Evolutionary conservation across 768 basidiomycete genomes (phyloP).

Genomic region (Pluteus cervinus): DNA sequence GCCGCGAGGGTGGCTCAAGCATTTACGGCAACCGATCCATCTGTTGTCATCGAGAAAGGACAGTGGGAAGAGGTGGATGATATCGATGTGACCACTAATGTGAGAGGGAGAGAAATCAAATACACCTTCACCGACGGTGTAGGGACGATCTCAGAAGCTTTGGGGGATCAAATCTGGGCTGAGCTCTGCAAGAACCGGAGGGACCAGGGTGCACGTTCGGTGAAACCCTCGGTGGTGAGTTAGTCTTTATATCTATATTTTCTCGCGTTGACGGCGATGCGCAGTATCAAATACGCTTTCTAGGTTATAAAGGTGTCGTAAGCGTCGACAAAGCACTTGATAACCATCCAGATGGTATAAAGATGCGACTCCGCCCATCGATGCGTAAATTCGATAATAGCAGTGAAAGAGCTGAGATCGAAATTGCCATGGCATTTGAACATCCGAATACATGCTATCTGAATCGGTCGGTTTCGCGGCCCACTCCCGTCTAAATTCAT

Average conservation of each 20-base stretch:
- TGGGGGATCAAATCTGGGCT: slow-evolving; percentile 57
- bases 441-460: slow-evolving; percentile 59
- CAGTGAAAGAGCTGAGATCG: slow-evolving; percentile 52
- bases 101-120: slow-evolving; percentile 8
- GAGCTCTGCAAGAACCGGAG: slow-evolving; percentile 40
- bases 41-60: slow-evolving; percentile 44
- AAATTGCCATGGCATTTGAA: slow-evolving; percentile 64
- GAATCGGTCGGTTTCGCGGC: slow-evolving; percentile 48
- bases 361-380: slow-evolving; percentile 63
- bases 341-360: slow-evolving; percentile 38
- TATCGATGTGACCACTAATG: slow-evolving; percentile 29
- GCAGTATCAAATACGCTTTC: slow-evolving; percentile 75
- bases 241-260: not conserved
- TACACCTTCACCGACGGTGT: slow-evolving; percentile 71
- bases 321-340: slow-evolving; percentile 53
- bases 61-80: slow-evolving; percentile 67
- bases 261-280: slow-evolving; percentile 6
- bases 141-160: slow-evolving; percentile 63
- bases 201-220: slow-evolving; percentile 21
- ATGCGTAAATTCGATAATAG: slow-evolving; percentile 72
- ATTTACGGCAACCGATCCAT: slow-evolving; percentile 77
- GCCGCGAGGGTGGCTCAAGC: slow-evolving; percentile 82
- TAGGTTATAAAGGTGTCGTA: slow-evolving; percentile 83
- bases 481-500: not conserved
- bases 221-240: slow-evolving; percentile 59